Evolutionary conservation across 2,329 filamentous ascomycete species (phyloP).

Genomic region (Aspergillus sp.): DNA sequence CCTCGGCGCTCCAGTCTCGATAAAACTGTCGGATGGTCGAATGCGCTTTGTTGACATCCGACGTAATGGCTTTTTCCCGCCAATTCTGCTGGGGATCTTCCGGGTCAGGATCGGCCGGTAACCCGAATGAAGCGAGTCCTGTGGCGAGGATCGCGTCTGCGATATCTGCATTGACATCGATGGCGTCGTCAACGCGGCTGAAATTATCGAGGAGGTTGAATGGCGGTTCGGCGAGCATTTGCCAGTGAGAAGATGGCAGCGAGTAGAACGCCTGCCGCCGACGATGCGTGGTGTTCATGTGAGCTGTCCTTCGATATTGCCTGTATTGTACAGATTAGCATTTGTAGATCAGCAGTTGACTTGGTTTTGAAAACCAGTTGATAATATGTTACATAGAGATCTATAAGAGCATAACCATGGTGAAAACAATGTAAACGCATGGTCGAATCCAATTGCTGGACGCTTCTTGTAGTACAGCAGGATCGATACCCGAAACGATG

Average conservation of each 20-base stretch:
- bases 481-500: not conserved
- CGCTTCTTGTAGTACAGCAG: not conserved
- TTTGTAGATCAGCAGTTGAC: not conserved
- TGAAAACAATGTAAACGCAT: not conserved
- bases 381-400: not conserved
- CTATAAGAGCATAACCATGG: not conserved
- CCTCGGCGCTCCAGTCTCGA: constrained; percentile 87
- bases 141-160: constrained; percentile 73
- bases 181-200: constrained; percentile 77
- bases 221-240: constrained; percentile 74
- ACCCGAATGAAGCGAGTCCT: constrained; percentile 66
- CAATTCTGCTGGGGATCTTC: constrained; percentile 57
- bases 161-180: constrained; percentile 82
- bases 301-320: constrained; percentile 79
- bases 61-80: constrained; percentile 67
- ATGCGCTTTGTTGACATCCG: constrained; percentile 84
- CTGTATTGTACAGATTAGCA: constrained; percentile 47
- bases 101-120: constrained; percentile 40
- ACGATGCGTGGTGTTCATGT: constrained; percentile 87
- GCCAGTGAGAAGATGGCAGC: constrained; percentile 78
- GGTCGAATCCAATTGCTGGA: not conserved
- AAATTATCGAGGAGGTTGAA: constrained; percentile 82
- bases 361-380: not conserved
- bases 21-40: constrained; percentile 93
- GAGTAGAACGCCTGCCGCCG: constrained; percentile 92